Base-by-base conservation (phyloP, 768 basidiomycete species). In the Leccinum pellstonianum region DNA sequence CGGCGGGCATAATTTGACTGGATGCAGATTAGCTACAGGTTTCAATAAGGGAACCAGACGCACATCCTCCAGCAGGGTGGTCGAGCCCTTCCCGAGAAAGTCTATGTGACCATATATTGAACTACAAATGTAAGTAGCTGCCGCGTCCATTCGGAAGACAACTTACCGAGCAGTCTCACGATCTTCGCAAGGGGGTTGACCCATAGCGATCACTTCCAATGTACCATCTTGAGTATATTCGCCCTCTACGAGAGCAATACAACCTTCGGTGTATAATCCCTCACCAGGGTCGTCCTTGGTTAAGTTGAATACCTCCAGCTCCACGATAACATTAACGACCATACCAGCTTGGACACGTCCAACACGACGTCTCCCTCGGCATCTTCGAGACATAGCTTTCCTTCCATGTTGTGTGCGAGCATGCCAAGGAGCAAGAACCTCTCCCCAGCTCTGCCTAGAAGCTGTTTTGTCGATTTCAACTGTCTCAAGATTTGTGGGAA, bases 41-140 rank as follows among this genome's bases (percentile, higher is more conserved):
- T 3, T 27, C n/a, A 12, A 57, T 11, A 23, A 37, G 38, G 3
- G 46, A 25, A 21, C 53, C 12, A 52, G 49, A 73, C 86, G 56
- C 67, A 95, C 96, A 73, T 98, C 97, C 77, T 98, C 95, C 5
- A 90, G 76, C 21, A 94, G 74, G 2, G 95, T 93, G 2, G 95
- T 90, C 4, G 92, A 86, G 2, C 97, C 97, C 66, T 90, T 87
- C n/a, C 97, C 97, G 11, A 98, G 82, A 69, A 98, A 97, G 73
- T 99, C 97, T 31, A 98, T 87, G 69, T 98, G 97, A 0, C 95
- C 97, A 69, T 92, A 97, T 64, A 98, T 88, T 43, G 90, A 93
- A 64, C 94, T 95, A 69, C 10, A 47, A 52, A 38, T 46, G 58
- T 67, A 55, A 73, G 50, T 37, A 51, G 4, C 14, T 47, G 35